These are phyloP conservation scores for Mycena olivaceomarginata DNA, from an alignment of 768 basidiomycete genomes.

Conservation along the genomic window DNA sequence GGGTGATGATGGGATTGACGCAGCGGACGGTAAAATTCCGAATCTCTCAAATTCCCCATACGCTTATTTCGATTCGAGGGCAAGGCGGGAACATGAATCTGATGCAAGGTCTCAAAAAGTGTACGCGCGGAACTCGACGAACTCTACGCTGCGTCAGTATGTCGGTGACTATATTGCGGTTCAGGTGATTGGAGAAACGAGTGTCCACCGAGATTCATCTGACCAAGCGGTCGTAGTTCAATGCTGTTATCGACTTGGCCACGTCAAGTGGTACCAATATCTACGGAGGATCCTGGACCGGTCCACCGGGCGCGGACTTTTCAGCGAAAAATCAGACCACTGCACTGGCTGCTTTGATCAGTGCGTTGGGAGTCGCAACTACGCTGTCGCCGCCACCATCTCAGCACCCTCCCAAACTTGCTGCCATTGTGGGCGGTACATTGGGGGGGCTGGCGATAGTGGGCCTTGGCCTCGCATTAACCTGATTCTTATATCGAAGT, in stretches of 20 bases:
- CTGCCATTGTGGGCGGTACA: background rate
- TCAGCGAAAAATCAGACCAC: constrained; percentile 20
- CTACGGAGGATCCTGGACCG: constrained; percentile 34
- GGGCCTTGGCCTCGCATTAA: background rate
- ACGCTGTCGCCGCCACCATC: background rate
- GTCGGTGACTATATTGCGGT: constrained; percentile 16
- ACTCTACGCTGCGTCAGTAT: constrained; percentile 5
- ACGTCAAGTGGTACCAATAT: constrained; percentile 38
- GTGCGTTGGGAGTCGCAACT: constrained; percentile 2
- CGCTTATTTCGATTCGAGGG: background rate
- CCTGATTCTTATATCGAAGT: background rate
- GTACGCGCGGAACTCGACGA: constrained; percentile 3
- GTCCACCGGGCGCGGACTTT: constrained; percentile 29
- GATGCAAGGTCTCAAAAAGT: constrained; percentile 5
- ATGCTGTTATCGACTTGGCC: constrained; percentile 39
- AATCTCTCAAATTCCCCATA: background rate
- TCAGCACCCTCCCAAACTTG: background rate
- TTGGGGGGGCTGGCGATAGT: background rate
- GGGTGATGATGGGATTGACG: constrained; percentile 3
- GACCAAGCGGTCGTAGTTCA: constrained; percentile 24
- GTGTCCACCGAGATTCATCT: background rate
- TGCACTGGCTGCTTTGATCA: constrained; percentile 25
- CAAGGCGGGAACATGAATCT: constrained; percentile 14
- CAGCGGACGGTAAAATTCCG: background rate
- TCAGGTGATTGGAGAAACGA: background rate